phyloP scores from a whole-genome alignment of 2,329 filamentous ascomycete species.

The Aspergillus melleus region DNA sequence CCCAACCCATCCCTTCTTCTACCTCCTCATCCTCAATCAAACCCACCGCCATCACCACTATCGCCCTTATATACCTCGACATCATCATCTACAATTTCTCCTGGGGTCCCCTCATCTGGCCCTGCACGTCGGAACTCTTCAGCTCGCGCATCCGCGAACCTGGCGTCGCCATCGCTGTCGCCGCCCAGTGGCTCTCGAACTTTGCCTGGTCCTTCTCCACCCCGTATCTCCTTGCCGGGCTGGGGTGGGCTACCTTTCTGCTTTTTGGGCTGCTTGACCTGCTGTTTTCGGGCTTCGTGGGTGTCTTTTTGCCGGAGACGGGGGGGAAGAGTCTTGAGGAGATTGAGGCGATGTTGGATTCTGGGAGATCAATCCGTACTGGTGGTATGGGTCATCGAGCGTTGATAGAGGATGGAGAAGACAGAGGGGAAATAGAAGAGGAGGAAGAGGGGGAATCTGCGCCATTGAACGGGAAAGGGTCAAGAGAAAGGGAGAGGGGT shows the following conservation, averaged over 20 bases:
- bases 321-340: slow-evolving; percentile 56
- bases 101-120: slow-evolving; percentile 44
- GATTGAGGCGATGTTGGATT: slow-evolving; percentile 57
- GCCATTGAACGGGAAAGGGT: background rate
- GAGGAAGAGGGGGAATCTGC: background rate
- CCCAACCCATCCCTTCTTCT: slow-evolving; percentile 34
- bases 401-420: slow-evolving; percentile 4
- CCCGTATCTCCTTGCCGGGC: slow-evolving; percentile 45
- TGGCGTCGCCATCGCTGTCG: slow-evolving; percentile 40
- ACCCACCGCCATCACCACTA: slow-evolving; percentile 48
- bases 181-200: slow-evolving; percentile 43
- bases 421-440: background rate
- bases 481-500: background rate
- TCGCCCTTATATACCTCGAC: slow-evolving; percentile 57
- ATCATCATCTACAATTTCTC: slow-evolving; percentile 49
- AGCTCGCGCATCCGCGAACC: slow-evolving; percentile 41
- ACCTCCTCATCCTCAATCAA: slow-evolving; percentile 27
- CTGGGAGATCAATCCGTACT: background rate
- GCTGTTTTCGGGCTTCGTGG: slow-evolving; percentile 50
- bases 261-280: slow-evolving; percentile 47
- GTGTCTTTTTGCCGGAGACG: slow-evolving; percentile 56
- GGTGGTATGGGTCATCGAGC: slow-evolving; percentile 5
- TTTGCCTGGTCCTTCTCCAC: slow-evolving; percentile 45
- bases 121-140: slow-evolving; percentile 41
- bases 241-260: slow-evolving; percentile 50